phyloP scores from a whole-genome alignment of 345 rosid species.

The Eutrema heterophyllum region DNA sequence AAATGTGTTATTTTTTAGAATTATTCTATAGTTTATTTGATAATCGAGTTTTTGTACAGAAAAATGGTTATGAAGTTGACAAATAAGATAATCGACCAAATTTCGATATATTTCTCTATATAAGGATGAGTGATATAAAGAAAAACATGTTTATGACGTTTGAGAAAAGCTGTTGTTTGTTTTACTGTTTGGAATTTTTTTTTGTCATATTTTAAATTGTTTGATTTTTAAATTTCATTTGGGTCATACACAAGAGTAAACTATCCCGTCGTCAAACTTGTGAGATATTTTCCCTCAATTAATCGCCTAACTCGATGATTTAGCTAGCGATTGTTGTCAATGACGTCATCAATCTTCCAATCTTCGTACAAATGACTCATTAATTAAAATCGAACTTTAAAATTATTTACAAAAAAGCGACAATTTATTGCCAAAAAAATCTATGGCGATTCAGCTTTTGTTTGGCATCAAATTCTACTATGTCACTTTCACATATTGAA shows the following conservation, averaged over 20 bases:
- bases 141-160: no score
- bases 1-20: no score
- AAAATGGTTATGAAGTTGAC: no score
- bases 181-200: no score
- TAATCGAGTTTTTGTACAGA: no score
- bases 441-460: background rate
- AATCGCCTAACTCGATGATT: background rate
- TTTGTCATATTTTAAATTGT: no score
- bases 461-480: background rate
- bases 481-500: background rate
- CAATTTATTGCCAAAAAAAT: background rate
- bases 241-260: background rate
- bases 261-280: background rate
- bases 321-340: background rate
- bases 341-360: background rate
- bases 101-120: no score
- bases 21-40: no score
- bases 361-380: background rate
- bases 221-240: no score
- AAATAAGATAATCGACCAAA: no score
- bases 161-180: no score
- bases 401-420: background rate
- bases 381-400: background rate
- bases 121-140: no score
- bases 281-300: background rate